phyloP scores from a whole-genome alignment of 345 rosid species.

The Syzygium aqueum region DNA sequence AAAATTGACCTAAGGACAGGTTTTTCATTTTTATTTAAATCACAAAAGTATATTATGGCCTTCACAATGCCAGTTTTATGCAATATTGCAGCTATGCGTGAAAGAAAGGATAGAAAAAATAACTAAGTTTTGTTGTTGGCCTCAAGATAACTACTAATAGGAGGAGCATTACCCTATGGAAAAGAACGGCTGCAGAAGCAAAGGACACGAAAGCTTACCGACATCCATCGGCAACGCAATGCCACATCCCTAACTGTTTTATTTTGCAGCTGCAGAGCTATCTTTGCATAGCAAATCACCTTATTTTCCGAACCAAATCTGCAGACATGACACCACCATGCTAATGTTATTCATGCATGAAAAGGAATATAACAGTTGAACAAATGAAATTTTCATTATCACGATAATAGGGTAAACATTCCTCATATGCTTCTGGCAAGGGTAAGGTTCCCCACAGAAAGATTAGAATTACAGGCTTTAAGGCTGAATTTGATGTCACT shows the following conservation, averaged over 20 bases:
- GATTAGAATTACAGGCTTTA: not conserved
- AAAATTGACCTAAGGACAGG: not conserved
- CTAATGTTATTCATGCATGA: not conserved
- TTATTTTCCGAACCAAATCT: constrained; percentile 35
- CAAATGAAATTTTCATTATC: not conserved
- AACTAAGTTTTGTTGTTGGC: not conserved
- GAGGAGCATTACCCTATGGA: not conserved
- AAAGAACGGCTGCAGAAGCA: not conserved
- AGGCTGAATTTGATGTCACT: not conserved
- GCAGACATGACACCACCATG: constrained; percentile 1
- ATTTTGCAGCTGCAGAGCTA: constrained; percentile 35
- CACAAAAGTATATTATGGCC: not conserved
- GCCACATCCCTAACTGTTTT: constrained; percentile 83
- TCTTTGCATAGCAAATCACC: constrained; percentile 47
- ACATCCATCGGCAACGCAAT: constrained; percentile 65
- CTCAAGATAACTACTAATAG: not conserved
- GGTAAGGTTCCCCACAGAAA: not conserved
- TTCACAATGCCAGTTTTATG: not conserved
- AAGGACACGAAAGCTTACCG: constrained; percentile 18
- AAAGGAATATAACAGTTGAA: not conserved
- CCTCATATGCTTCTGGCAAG: not conserved
- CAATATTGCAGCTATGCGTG: not conserved
- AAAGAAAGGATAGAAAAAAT: not conserved
- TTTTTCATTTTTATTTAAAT: not conserved
- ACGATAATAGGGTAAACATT: not conserved